These are phyloP conservation scores for Lentinula detonsa DNA, from an alignment of 768 basidiomycete genomes.

Conservation along the genomic window DNA sequence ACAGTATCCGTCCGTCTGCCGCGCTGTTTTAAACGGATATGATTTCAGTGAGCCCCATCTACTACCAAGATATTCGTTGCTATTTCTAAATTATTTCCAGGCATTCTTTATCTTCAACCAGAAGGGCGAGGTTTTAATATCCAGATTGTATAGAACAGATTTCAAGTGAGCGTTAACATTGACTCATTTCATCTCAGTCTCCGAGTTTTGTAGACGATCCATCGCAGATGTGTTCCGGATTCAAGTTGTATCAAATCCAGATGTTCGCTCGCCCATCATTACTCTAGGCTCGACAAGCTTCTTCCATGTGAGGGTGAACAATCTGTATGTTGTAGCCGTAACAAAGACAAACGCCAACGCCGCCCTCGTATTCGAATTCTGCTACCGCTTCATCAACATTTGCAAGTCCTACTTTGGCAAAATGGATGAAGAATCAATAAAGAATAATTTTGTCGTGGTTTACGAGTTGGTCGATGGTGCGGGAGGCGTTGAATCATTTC, in stretches of 20 bases:
- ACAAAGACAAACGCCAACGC: slow-evolving; percentile 98
- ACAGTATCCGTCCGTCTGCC: no score
- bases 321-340: slow-evolving; percentile 91
- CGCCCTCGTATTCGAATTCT: slow-evolving; percentile 95
- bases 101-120: slow-evolving; percentile 99
- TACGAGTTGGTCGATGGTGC: slow-evolving; percentile 96
- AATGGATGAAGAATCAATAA: slow-evolving; percentile 95
- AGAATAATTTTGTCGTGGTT: slow-evolving; percentile 98
- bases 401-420: slow-evolving; percentile 97
- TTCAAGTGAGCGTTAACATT: slow-evolving; percentile 66
- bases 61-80: background rate
- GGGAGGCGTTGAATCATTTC: slow-evolving; percentile 14
- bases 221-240: slow-evolving; percentile 98
- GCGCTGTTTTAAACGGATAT: background rate
- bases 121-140: slow-evolving; percentile 98
- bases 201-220: slow-evolving; percentile 63
- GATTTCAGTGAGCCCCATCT: background rate
- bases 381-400: slow-evolving; percentile 94
- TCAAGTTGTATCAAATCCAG: slow-evolving; percentile 96
- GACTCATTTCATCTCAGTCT: background rate
- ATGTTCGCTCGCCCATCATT: slow-evolving; percentile 95
- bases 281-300: slow-evolving; percentile 98
- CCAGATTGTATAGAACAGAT: slow-evolving; percentile 91
- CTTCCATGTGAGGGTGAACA: slow-evolving; percentile 96
- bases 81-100: slow-evolving; percentile 32